Evolutionary conservation across 148 eudicot species (phyloP).

Genomic region (Euryodendron excelsum): DNA sequence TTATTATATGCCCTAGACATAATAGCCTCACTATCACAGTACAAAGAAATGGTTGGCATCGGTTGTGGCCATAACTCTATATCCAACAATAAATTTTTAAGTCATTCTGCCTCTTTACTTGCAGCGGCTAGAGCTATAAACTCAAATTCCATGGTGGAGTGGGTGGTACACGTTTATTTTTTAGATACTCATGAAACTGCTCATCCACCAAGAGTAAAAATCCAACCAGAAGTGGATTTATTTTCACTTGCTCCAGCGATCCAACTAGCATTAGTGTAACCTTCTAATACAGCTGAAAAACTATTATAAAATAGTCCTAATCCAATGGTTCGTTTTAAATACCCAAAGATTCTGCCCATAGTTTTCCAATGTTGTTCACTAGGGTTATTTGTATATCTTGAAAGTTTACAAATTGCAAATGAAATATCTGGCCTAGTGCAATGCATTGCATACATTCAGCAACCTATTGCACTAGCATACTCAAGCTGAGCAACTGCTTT

Average conservation of each 20-base stretch:
- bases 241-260: neutral
- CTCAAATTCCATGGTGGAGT: neutral
- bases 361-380: neutral
- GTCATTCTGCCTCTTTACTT: neutral
- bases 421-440: neutral
- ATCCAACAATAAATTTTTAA: neutral
- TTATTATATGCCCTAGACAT: neutral
- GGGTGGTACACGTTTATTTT: conserved; percentile 2
- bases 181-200: neutral
- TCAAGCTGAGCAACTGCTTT: neutral
- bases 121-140: neutral
- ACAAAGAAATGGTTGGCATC: neutral
- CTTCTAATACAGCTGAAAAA: neutral
- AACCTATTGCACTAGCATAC: neutral
- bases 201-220: neutral
- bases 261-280: neutral
- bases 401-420: neutral
- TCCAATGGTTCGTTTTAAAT: neutral
- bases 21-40: neutral
- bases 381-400: neutral
- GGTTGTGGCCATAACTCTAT: conserved; percentile 5
- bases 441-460: neutral
- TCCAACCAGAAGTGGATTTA: neutral
- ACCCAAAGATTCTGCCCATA: neutral
- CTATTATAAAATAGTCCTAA: neutral